phyloP scores from a whole-genome alignment of 768 basidiomycete species.

The Suillus placidus region DNA sequence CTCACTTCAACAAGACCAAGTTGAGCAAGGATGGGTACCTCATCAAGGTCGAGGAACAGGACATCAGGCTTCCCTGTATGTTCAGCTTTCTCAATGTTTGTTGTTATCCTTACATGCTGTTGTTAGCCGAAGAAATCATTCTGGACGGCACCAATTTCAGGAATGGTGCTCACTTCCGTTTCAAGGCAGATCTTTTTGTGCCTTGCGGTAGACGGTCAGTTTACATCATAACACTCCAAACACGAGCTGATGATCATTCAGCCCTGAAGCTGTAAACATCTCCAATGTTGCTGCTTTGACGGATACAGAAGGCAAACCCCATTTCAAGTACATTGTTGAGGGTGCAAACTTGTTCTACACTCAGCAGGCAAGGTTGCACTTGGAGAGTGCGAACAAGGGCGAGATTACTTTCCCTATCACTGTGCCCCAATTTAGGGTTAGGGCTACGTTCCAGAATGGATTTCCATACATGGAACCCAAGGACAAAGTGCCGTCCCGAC shows the following conservation, averaged over 20 bases:
- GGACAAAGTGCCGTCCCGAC: too few species aligned
- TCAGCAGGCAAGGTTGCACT: conserved; percentile 88
- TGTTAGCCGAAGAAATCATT: conserved; percentile 85
- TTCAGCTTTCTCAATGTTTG: conserved; percentile 15
- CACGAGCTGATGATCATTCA: conserved; percentile 20
- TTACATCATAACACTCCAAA: not conserved
- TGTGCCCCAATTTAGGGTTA: too few species aligned
- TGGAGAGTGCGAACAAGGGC: conserved; percentile 97
- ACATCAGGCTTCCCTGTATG: conserved; percentile 88
- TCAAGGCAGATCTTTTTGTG: conserved; percentile 96
- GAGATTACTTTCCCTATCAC: conserved; percentile 16
- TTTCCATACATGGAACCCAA: too few species aligned
- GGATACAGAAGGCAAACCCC: conserved; percentile 91
- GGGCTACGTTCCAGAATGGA: too few species aligned
- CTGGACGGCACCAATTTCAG: conserved; percentile 96
- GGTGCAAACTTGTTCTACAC: conserved; percentile 98
- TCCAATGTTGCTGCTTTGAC: conserved; percentile 90
- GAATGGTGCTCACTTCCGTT: conserved; percentile 93
- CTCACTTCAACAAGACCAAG: conserved; percentile 80
- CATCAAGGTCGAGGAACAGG: conserved; percentile 91
- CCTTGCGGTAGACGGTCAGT: conserved; percentile 90
- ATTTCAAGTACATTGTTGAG: conserved; percentile 97
- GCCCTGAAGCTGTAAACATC: conserved; percentile 95
- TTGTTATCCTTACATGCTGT: not conserved
- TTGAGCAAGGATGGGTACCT: conserved; percentile 93